Base-by-base conservation (phyloP, 2,329 filamentous ascomycete species). In the Elsinoe perseae region DNA sequence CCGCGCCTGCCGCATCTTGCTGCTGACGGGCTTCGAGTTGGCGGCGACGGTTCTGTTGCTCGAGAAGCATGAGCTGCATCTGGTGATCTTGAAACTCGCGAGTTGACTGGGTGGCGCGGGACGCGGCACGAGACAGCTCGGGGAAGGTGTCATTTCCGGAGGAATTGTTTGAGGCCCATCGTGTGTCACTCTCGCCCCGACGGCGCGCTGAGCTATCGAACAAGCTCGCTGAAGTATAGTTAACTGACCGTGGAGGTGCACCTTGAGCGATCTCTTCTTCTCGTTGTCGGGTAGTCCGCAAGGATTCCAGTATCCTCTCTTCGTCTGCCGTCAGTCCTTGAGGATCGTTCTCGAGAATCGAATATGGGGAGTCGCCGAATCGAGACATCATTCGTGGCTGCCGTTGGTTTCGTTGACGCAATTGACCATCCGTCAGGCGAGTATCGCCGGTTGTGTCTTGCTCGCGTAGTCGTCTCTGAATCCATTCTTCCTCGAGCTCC, bases 261-360 rank as follows among this genome's bases (percentile, higher is more conserved):
- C 64, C 68, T 28, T 65, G 64, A 48, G 72, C 68, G 10, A 71
- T 65, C n/a, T 66, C 69, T 58, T 75, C 73, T 48, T 73, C 67
- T 16, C 72, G 64, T 53, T 74, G 71, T 57, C 74, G 64, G 14
- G 72, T 71, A 9, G 69, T 73, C 6, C 73, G 67, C 14, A 77
- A 58, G n/a, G 71, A 67, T 52, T 76, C 73, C 18, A 77, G 63
- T 12, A 77, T 71, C 42, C 73, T 70, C 56, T 75, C 69, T 60
- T 77, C 75, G 40, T 73, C 66, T 16, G 69, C 66, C 12, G 72
- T 76, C 43, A 77, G 63, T 2, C 74, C 75, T 60, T 72, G 68
- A 6, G 73, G 73, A 61, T 77, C 75, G 54, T 75, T 69, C 57
- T 72, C 71, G 21, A 70, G 66, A 46, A 55, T 52, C 67, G 57